Evolutionary conservation across 768 basidiomycete species (phyloP).

Genomic region (Candolleomyces efflorescens): DNA sequence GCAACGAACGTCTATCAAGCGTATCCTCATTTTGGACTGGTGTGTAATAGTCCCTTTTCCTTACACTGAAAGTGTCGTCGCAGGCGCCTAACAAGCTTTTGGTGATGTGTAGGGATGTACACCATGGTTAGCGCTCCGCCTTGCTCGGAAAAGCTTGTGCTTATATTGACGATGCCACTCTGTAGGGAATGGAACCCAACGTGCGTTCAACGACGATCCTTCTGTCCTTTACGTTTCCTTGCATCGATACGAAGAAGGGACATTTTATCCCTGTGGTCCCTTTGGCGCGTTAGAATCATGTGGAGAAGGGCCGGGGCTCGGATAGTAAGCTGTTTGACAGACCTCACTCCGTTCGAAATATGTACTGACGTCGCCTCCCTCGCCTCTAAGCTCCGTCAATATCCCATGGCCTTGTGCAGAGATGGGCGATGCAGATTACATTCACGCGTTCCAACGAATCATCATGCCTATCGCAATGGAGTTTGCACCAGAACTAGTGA

Average conservation of each 20-base stretch:
- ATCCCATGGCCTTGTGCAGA: conserved; percentile 88
- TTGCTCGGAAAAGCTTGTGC: background rate
- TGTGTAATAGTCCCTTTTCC: conserved; percentile 33
- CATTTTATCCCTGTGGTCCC: conserved; percentile 89
- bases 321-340: conserved; percentile 58
- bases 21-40: conserved; percentile 94
- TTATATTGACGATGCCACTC: conserved; percentile 2
- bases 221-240: conserved; percentile 90
- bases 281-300: conserved; percentile 86
- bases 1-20: conserved; percentile 63
- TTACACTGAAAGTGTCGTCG: background rate
- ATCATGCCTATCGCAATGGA: conserved; percentile 98
- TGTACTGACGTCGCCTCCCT: background rate
- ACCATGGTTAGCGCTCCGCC: conserved; percentile 59
- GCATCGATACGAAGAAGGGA: conserved; percentile 90
- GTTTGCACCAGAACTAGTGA: conserved; percentile 93
- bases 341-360: conserved; percentile 1
- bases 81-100: background rate
- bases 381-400: conserved; percentile 74
- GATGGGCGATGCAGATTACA: conserved; percentile 94
- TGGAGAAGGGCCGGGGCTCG: conserved; percentile 78
- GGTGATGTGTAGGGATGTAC: conserved; percentile 71
- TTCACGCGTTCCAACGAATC: conserved; percentile 93
- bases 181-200: conserved; percentile 93
- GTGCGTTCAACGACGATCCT: conserved; percentile 92